Conservation (phyloP, 2,329 filamentous ascomycete genomes). For the Lithohypha guttulata region DNA sequence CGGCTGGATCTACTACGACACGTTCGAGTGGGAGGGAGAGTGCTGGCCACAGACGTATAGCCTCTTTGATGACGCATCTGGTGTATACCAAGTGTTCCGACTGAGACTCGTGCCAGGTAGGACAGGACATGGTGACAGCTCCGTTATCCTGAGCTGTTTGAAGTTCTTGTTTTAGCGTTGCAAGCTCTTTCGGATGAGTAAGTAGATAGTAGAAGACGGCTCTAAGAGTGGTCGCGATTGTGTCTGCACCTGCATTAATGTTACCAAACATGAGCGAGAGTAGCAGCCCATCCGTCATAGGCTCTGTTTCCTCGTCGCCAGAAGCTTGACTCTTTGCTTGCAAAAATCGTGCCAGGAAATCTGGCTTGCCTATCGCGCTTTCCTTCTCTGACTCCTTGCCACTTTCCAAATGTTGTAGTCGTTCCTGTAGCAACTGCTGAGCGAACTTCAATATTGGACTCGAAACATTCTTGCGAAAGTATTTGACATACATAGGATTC, state of each 20-base stretch:
- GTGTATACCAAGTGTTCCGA: slow-evolving; percentile 25
- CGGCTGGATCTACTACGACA: slow-evolving; percentile 23
- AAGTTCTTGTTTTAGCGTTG: slow-evolving; percentile 24
- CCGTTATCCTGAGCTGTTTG: slow-evolving; percentile 16
- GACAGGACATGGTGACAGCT: slow-evolving; percentile 22
- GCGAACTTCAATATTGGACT: slow-evolving; percentile 18
- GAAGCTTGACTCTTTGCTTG: slow-evolving; percentile 15
- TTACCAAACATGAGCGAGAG: slow-evolving; percentile 22
- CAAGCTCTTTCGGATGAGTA: slow-evolving; percentile 41
- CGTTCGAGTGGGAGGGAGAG: slow-evolving; percentile 28
- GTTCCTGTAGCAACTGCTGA: slow-evolving; percentile 14
- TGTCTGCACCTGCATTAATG: slow-evolving; percentile 58
- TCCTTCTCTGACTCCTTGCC: slow-evolving; percentile 10
- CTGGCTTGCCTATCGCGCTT: slow-evolving; percentile 11
- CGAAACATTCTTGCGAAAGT: slow-evolving; percentile 17
- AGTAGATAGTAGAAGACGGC: slow-evolving; percentile 66
- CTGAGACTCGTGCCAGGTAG: slow-evolving; percentile 24
- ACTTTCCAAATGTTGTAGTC: slow-evolving; percentile 12
- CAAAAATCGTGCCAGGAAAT: slow-evolving; percentile 22
- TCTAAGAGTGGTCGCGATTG: slow-evolving; percentile 62
- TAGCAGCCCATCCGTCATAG: slow-evolving; percentile 16
- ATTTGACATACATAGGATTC: slow-evolving; percentile 23
- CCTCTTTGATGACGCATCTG: slow-evolving; percentile 29
- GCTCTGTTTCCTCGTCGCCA: slow-evolving; percentile 9
- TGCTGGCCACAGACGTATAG: slow-evolving; percentile 29